These are phyloP conservation scores for Hawksworthiomyces lignivorus DNA, from an alignment of 2,329 filamentous ascomycete species.

Conservation along the genomic window DNA sequence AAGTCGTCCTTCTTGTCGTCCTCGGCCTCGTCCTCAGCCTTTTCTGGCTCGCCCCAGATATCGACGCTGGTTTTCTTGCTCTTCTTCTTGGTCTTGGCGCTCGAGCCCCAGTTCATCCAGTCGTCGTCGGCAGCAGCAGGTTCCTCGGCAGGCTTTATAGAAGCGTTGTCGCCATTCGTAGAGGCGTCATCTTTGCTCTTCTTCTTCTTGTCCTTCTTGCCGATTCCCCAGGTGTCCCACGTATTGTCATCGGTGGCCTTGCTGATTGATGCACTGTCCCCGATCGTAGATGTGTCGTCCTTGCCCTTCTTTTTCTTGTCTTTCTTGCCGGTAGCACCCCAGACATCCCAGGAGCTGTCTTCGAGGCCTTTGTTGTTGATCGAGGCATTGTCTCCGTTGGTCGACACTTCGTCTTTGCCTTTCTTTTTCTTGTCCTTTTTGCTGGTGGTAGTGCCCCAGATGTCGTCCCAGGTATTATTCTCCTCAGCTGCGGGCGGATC, in stretches of 20 bases:
- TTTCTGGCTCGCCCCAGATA: slow-evolving; percentile 11
- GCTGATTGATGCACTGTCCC: neutral
- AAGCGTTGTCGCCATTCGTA: slow-evolving; percentile 10
- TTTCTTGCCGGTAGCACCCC: slow-evolving; percentile 6
- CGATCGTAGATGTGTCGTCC: slow-evolving; percentile 8
- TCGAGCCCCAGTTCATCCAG: slow-evolving; percentile 12
- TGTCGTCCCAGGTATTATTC: slow-evolving; percentile 20
- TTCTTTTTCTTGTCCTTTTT: slow-evolving; percentile 18
- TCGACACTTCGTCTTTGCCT: slow-evolving; percentile 6
- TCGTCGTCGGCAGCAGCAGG: slow-evolving; percentile 8
- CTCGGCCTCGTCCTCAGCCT: slow-evolving; percentile 16
- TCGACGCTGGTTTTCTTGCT: slow-evolving; percentile 1
- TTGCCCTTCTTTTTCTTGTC: slow-evolving; percentile 16
- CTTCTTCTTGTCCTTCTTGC: slow-evolving; percentile 21
- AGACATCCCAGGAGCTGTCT: slow-evolving; percentile 6
- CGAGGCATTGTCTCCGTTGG: neutral
- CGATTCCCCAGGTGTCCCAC: slow-evolving; percentile 21
- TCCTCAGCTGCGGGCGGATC: slow-evolving; percentile 11
- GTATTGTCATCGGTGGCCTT: slow-evolving; percentile 17
- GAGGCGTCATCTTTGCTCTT: slow-evolving; percentile 16
- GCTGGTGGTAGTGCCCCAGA: slow-evolving; percentile 14
- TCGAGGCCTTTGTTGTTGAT: slow-evolving; percentile 3
- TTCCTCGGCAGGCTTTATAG: slow-evolving; percentile 5
- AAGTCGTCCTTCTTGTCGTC: slow-evolving; percentile 13
- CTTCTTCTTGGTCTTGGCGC: slow-evolving; percentile 11